phyloP scores from a whole-genome alignment of 352 stramenopile species.

The Globisporangium nodosum region DNA sequence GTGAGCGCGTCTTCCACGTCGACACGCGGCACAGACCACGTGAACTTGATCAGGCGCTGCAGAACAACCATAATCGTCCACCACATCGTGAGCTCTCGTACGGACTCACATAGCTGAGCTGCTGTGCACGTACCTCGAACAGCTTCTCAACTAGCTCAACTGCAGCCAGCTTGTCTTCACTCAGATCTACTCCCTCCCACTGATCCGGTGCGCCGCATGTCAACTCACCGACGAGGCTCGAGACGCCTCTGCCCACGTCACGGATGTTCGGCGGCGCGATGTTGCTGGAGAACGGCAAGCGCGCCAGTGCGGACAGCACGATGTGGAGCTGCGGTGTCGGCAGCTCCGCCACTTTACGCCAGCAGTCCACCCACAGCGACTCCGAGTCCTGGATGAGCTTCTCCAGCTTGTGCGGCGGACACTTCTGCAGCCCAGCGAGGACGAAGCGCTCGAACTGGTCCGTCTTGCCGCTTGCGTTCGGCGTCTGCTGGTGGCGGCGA shows the following conservation, averaged over 20 bases:
- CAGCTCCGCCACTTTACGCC: slow-evolving; percentile 29
- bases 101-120: no score
- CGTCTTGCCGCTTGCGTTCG: neutral
- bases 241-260: slow-evolving; percentile 29
- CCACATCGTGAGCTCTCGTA: no score
- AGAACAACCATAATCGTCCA: neutral
- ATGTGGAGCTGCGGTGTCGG: slow-evolving; percentile 28
- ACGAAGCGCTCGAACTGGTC: slow-evolving; percentile 34
- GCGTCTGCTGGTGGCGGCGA: neutral
- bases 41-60: slow-evolving; percentile 62
- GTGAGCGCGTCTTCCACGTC: slow-evolving; percentile 51
- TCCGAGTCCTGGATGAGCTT: slow-evolving; percentile 24
- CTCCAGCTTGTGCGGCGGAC: slow-evolving; percentile 34
- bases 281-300: slow-evolving; percentile 36
- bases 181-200: neutral
- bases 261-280: slow-evolving; percentile 26
- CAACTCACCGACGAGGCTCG: slow-evolving; percentile 36
- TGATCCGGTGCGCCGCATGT: slow-evolving; percentile 5
- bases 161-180: slow-evolving; percentile 6
- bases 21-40: slow-evolving; percentile 47
- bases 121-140: slow-evolving; percentile 7
- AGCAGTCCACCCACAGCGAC: slow-evolving; percentile 43
- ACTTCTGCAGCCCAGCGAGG: slow-evolving; percentile 27
- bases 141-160: slow-evolving; percentile 13
- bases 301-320: slow-evolving; percentile 38